Evolutionary conservation across 805 yeast species (phyloP), one percentile per base, ranked within the genome.

Genomic region (Saccharomycopsis capsularis): DNA sequence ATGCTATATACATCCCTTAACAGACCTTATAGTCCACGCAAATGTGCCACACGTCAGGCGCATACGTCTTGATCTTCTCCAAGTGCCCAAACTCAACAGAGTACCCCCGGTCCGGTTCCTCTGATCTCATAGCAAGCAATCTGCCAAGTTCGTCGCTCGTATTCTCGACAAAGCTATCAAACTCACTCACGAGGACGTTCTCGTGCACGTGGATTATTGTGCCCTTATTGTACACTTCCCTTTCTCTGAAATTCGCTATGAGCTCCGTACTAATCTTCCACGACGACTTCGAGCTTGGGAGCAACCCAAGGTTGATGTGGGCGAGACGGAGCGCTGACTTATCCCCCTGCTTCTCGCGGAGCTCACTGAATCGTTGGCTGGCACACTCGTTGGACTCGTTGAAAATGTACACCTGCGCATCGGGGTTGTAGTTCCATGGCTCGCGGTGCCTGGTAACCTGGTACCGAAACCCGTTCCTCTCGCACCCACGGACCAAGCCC

Each of bases 41-140:
- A 1, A 85, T 67, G 56, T 87, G 96, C 82, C 85, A 82, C 1
- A 88, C 79, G 43, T 83, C 91, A 0, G 96, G 96, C 0, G 95
- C 95, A 70, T 81, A 87, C 0, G 91, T 84, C 65, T 87, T 88
- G 48, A 88, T 85, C 55, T 68, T 75, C 54, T 84, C 87, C 7
- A 81, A 52, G 52, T 77, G 80, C 1, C 57, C 7, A 9, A 63
- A 63, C 4, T 41, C 48, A 1, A 59, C 55, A 38, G 23, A 3
- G 58, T 55, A n/a, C 22, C 22, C 1, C 52, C 25, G 23, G 24
- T 34, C 4, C 45, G 2, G 30, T 27, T 42, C 53, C 19, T 34
- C 44, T n/a, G n/a, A n/a, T n/a, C n/a, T n/a, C 9, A 13, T 13
- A 2, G 25, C 34, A 25, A 36, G 29, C 29, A 30, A 9, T n/a